Base-by-base conservation (phyloP, 257 asterid genomes). In the Primulina tabacum region DNA sequence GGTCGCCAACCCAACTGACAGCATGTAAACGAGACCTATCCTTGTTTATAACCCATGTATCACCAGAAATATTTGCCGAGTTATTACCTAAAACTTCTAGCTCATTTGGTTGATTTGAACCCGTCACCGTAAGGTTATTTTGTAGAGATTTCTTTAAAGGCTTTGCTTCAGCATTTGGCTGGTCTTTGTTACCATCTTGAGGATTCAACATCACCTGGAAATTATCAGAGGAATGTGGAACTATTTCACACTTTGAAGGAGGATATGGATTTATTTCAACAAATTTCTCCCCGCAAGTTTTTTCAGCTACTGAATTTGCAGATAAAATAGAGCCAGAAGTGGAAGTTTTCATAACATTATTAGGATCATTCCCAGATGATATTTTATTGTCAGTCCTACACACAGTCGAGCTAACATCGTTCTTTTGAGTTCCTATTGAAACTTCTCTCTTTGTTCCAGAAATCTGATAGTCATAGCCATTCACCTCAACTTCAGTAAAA, bases 1-100 rank as follows among this genome's bases (percentile, higher is more conserved):
- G 75, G n/a, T 82, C 82, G 64, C 97, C 94, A 62, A 82, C 82
- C 97, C 96, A 93, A 73, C 75, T 82, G 69, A 90, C 89, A 74
- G 70, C 71, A 74, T 74, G 84, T 71, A 80, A 67, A 62, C 69
- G 75, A 71, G 88, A 76, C 68, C 65, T 67, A 50, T 55, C 75
- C 38, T 71, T 81, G 71, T 80, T 79, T 34, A 71, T 71, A 64
- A 30, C 73, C 70, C 64, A 83, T 68, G 77, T 72, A 75, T 61
- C 73, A 26, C 75, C 55, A 76, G 84, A 78, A 75, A 70, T 66
- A 75, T 77, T 89, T 71, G 86, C 73, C 56, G 77, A 68, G 81
- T 75, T 85, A 71, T 64, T 81, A 62, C 67, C 75, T 33, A 68
- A 75, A 40, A 72, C 77, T 28, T 43, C 87, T 73, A 53, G 82